These are phyloP conservation scores for Diutina ranongensis DNA, from an alignment of 1,139 yeast species.

Conservation along the genomic window DNA sequence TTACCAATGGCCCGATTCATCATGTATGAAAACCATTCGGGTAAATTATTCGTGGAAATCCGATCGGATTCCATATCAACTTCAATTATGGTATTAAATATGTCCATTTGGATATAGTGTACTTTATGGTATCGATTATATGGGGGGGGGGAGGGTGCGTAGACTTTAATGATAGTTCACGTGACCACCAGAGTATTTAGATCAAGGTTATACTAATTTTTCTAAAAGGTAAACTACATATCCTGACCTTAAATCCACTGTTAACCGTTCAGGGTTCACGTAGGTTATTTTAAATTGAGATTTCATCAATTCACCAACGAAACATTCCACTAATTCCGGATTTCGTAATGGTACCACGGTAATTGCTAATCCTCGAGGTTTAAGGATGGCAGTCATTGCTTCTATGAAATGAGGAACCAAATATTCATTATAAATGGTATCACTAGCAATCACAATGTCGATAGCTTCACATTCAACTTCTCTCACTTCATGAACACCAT, in stretches of 20 bases:
- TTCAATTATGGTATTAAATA: slow-evolving; percentile 16
- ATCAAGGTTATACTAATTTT: too few relatives aligned
- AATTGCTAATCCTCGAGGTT: slow-evolving; percentile 23
- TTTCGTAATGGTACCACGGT: slow-evolving; percentile 50
- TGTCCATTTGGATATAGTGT: too few relatives aligned
- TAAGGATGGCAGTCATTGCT: slow-evolving; percentile 27
- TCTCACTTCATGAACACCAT: slow-evolving; percentile 17
- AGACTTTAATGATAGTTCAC: too few relatives aligned
- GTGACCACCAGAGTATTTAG: too few relatives aligned
- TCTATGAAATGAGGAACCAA: slow-evolving; percentile 40
- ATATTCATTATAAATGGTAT: slow-evolving; percentile 59
- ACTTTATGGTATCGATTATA: too few relatives aligned
- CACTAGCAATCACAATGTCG: slow-evolving; percentile 51
- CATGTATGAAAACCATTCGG: slow-evolving; percentile 29
- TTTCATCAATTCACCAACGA: slow-evolving; percentile 21
- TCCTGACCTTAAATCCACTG: background rate
- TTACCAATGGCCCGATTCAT: slow-evolving; percentile 24
- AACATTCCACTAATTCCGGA: slow-evolving; percentile 36
- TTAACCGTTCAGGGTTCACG: background rate
- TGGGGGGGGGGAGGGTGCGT: too few relatives aligned
- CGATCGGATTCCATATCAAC: slow-evolving; percentile 19
- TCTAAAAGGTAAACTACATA: background rate
- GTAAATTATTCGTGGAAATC: slow-evolving; percentile 15
- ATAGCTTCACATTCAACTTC: slow-evolving; percentile 13
- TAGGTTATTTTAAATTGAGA: background rate